Evolutionary conservation across 305 asterid species (phyloP).

Genomic region (Ajuga reptans): DNA sequence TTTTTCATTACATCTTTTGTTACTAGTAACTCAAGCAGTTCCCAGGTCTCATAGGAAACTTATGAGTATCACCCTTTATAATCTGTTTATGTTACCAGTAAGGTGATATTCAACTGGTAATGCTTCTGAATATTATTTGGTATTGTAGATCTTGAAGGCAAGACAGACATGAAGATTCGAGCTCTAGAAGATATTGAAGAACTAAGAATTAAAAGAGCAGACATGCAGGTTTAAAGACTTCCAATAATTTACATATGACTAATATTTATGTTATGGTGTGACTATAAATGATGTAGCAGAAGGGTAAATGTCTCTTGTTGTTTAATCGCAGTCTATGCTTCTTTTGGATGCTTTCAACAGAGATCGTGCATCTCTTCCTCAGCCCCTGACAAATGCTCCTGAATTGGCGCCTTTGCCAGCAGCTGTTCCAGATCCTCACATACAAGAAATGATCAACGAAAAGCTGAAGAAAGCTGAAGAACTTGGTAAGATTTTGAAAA

Average conservation of each 20-base stretch:
- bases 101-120: constrained; percentile 10
- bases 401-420: constrained; percentile 51
- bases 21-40: neutral
- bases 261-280: neutral
- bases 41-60: neutral
- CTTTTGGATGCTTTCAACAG: constrained; percentile 89
- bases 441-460: constrained; percentile 80
- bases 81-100: constrained; percentile 6
- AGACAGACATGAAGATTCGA: constrained; percentile 71
- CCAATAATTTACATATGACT: neutral
- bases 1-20: neutral
- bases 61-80: neutral
- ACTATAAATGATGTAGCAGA: neutral
- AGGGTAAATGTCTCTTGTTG: constrained; percentile 12
- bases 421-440: constrained; percentile 60
- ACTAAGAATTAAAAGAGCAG: constrained; percentile 65
- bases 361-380: constrained; percentile 79
- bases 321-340: constrained; percentile 57
- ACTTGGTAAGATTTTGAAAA: constrained; percentile 43
- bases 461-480: constrained; percentile 83
- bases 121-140: constrained; percentile 16
- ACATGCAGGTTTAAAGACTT: constrained; percentile 48
- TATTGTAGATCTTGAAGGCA: constrained; percentile 66
- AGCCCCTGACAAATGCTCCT: constrained; percentile 56
- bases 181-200: constrained; percentile 66